Percentiles rank a stretch among this genome's conserved stretches.
phyloP scores from a whole-genome alignment of 2,329 filamentous ascomycete species.

The Coniosporium tulheliwenetii region DNA sequence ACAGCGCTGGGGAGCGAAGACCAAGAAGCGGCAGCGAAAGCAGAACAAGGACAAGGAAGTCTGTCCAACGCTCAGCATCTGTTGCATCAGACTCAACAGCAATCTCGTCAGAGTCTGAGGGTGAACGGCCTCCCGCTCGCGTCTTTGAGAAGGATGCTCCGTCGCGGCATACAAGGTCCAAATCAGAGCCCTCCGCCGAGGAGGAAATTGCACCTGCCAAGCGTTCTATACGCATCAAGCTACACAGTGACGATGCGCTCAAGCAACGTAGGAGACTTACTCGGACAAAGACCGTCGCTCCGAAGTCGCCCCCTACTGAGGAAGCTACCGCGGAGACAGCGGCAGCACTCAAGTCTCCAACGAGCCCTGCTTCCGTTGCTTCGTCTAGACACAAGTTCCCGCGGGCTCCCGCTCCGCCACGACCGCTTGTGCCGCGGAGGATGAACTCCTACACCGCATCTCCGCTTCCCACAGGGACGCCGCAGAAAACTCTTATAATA shows the following conservation, averaged over 20 bases:
- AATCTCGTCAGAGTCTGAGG: slow-evolving; percentile 50
- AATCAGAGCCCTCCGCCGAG: slow-evolving; percentile 32
- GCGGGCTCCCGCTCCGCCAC: slow-evolving; percentile 72
- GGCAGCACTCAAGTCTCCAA: slow-evolving; percentile 83
- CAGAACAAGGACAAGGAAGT: slow-evolving; percentile 10
- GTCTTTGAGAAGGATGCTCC: slow-evolving; percentile 21
- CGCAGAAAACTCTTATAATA: slow-evolving; percentile 85
- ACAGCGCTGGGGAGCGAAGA: slow-evolving; percentile 14
- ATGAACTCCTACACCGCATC: slow-evolving; percentile 65
- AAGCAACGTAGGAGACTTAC: slow-evolving; percentile 3
- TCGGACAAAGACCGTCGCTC: too few relatives aligned
- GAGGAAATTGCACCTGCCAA: slow-evolving; percentile 55
- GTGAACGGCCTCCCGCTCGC: slow-evolving; percentile 30
- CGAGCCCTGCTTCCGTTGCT: slow-evolving; percentile 50
- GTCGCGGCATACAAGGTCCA: slow-evolving; percentile 46
- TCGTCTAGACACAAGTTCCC: slow-evolving; percentile 65
- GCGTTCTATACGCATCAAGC: slow-evolving; percentile 79
- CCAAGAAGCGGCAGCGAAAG: slow-evolving; percentile 4
- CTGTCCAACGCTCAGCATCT: slow-evolving; percentile 23
- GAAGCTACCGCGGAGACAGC: slow-evolving; percentile 26
- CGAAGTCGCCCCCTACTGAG: too few relatives aligned
- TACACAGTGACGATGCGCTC: slow-evolving; percentile 62
- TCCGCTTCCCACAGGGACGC: slow-evolving; percentile 34
- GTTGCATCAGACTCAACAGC: slow-evolving; percentile 40
- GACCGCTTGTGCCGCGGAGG: slow-evolving; percentile 75